Evolutionary conservation across 2,329 filamentous ascomycete species (phyloP), one percentile per base, ranked within the genome.

Genomic region (Tolypocladium album): DNA sequence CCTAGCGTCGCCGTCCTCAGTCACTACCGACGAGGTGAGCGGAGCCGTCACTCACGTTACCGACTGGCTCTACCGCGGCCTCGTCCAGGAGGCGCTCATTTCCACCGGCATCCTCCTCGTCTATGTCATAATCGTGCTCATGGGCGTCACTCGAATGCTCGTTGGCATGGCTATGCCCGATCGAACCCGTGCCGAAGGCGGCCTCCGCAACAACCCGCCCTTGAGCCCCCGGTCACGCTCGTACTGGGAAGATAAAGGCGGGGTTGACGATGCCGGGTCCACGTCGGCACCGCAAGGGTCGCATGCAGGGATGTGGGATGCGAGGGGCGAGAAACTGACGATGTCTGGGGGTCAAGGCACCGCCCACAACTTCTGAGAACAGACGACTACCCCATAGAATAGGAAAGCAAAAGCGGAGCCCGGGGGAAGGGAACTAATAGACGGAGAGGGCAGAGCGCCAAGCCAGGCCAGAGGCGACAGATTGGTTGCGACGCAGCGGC

Each of bases 11-110:
- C 87, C 92, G 0, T 86, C 86, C 38, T 83, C 82, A 64, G 82
- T 86, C 60, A 87, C 92, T 9, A 86, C 86, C 45, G 90, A 97
- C 74, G 88, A 92, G 69, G 89, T 97, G 66, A 89, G 87, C 20
- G 85, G 82, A 62, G 89, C 91, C 27, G 83, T 97, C 50, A 71
- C 82, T 60, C 82, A 85, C 64, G 87, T 97, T 61, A 83, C 87
- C 36, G 75, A 81, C 62, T 85, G 84, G 70, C 78, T 97, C 27
- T 77, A 83, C 67, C 81, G 82, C 59, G 84, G 80, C 64, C 85
- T 99, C 63, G 78, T 85, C 56, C 84, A 86, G 62, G 90, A 97
- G 74, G 87, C 89, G 1, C 82, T 96, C 64, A 92, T 97, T 65
- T 89, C 92, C 2, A 80, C 82, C 0, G 84, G 81, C 57, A 76